Evolutionary conservation across 805 yeast species (phyloP), one percentile per base, ranked within the genome.

Genomic region (Candida insectalens): DNA sequence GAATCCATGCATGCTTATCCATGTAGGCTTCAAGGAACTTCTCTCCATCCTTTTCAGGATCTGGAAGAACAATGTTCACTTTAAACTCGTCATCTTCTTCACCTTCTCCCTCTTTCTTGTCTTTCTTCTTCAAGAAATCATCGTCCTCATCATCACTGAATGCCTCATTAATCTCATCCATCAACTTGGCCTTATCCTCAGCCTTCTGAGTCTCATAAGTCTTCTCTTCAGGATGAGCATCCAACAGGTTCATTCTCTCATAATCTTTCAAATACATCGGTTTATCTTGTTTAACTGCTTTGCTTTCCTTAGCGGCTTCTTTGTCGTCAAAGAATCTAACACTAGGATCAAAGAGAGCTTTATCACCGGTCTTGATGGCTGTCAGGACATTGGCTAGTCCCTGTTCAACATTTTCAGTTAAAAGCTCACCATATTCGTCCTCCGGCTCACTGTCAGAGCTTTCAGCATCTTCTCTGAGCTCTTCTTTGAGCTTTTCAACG

Each of bases 251-350:
- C 75, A 74, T 73, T 54, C 97, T 69, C 52, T 92, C 96, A 50
- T 88, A 92, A 55, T 92, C 98, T 46, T 88, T 87, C 56, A 92
- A 69, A 53, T 79, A 84, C 36, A 92, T 65, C 7, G 97, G 96
- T 51, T 83, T 83, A 9, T 70, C 66, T 39, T 64, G 62, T 29
- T 63, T 65, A 6, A 12, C 27, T 22, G 47, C 48, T n/a, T 53
- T 38, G 3, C 41, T 41, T 1, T 36, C 50, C 4, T 36, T 26
- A 23, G 43, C 57, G 10, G 62, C 63, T 18, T 67, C 77, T 3
- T 75, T 67, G 15, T 78, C 82, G 15, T 64, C 65, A 55, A 83
- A 89, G 50, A 92, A 92, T 48, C 67, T 73, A 8, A 70, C 75
- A 13, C 69, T 60, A n/a, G 77, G 76, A 50, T 89, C 78, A 41